These are phyloP conservation scores for Sutorius eximius DNA, from an alignment of 1,284 basidiomycete genomes.

Conservation along the genomic window DNA sequence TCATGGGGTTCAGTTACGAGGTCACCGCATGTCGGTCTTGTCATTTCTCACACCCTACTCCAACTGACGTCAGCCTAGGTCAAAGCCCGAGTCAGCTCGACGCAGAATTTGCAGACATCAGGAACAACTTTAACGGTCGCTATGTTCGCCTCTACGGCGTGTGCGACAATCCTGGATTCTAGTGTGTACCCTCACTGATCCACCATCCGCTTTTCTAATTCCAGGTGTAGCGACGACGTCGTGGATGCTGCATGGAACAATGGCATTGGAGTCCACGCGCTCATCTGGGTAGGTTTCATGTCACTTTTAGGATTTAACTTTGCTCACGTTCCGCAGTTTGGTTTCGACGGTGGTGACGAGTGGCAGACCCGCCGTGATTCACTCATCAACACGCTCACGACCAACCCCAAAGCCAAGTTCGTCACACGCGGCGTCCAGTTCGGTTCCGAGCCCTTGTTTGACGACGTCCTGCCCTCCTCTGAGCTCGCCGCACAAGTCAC, in stretches of 20 bases:
- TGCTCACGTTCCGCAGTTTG: conserved; percentile 46
- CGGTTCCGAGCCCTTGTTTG: conserved; percentile 75
- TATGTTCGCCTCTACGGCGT: conserved; percentile 72
- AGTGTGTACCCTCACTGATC: conserved; percentile 39
- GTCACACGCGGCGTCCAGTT: conserved; percentile 69
- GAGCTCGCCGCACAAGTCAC: conserved; percentile 59
- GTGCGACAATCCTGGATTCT: conserved; percentile 66
- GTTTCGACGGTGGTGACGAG: conserved; percentile 54
- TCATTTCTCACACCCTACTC: not conserved
- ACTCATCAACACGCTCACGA: conserved; percentile 55
- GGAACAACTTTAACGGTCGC: conserved; percentile 57
- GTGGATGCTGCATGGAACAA: conserved; percentile 72
- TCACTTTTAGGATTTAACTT: not conserved
- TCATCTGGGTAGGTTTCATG: conserved; percentile 61
- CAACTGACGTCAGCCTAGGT: conserved; percentile 35
- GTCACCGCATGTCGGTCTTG: conserved; percentile 52
- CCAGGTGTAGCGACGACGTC: conserved; percentile 55
- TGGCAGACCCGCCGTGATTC: conserved; percentile 58
- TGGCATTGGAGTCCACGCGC: conserved; percentile 67
- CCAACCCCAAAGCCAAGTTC: conserved; percentile 65
- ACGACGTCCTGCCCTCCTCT: conserved; percentile 52
- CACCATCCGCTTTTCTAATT: not conserved
- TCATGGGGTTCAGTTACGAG: conserved; percentile 73
- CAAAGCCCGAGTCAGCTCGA: conserved; percentile 50
- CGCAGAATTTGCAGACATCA: conserved; percentile 63